phyloP scores from a whole-genome alignment of 2,329 filamentous ascomycete species.

The Scedosporium dehoogii region DNA sequence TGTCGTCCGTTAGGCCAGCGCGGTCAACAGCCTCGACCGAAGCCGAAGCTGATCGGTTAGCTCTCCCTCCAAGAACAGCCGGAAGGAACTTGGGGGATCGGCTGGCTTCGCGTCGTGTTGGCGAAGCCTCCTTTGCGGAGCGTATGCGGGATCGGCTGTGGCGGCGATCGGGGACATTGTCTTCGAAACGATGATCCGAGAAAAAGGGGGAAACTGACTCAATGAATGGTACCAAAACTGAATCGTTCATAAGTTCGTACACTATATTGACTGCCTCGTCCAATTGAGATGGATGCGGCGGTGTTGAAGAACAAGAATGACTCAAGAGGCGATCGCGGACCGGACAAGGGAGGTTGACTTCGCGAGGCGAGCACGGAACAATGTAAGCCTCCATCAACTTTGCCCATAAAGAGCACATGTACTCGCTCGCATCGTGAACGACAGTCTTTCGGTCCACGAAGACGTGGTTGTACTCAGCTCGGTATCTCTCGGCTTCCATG shows the following conservation, averaged over 20 bases:
- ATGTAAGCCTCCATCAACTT: conserved; percentile 88
- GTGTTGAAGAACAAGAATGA: conserved; percentile 46
- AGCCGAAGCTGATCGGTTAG: conserved; percentile 32
- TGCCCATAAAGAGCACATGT: conserved; percentile 74
- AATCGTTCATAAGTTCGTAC: conserved; percentile 96
- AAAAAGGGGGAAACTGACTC: conserved; percentile 40
- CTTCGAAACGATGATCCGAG: not conserved
- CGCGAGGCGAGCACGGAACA: conserved; percentile 69
- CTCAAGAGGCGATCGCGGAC: conserved; percentile 71
- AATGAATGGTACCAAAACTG: conserved; percentile 83
- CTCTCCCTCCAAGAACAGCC: conserved; percentile 23
- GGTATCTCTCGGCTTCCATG: conserved; percentile 83
- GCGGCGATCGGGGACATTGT: conserved; percentile 18
- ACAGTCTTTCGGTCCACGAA: conserved; percentile 26
- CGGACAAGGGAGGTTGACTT: conserved; percentile 81
- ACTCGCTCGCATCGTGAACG: conserved; percentile 40
- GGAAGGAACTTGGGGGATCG: conserved; percentile 38
- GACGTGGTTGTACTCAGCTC: conserved; percentile 42
- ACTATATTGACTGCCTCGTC: conserved; percentile 80
- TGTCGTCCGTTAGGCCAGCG: conserved; percentile 54
- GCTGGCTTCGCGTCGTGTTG: conserved; percentile 25
- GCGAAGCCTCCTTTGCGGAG: conserved; percentile 23
- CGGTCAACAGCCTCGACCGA: conserved; percentile 37
- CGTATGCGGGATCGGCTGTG: conserved; percentile 29
- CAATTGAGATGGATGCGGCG: conserved; percentile 64